phyloP scores from a whole-genome alignment of 2,329 filamentous ascomycete genomes.

The Aaosphaeria arxii region DNA sequence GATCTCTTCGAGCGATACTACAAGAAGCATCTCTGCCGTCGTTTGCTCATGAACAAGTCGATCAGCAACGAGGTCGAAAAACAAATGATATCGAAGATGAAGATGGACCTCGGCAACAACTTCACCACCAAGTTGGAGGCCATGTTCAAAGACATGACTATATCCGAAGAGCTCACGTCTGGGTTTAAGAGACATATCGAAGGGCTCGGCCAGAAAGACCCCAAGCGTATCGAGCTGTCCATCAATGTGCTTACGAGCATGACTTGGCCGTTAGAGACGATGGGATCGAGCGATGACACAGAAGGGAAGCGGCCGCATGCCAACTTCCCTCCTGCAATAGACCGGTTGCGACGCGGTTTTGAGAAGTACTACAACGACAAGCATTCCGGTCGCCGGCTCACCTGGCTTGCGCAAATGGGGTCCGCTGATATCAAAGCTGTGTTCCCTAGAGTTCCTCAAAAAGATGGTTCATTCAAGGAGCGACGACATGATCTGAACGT shows the following conservation, averaged over 20 bases:
- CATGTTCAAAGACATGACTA: conserved; percentile 96
- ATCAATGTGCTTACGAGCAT: conserved; percentile 89
- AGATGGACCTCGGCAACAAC: conserved; percentile 89
- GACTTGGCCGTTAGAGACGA: conserved; percentile 90
- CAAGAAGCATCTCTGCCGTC: conserved; percentile 90
- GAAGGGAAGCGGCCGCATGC: conserved; percentile 51
- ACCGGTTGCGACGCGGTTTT: conserved; percentile 76
- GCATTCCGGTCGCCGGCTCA: conserved; percentile 82
- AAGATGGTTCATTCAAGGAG: conserved; percentile 63
- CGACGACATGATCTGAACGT: conserved; percentile 87
- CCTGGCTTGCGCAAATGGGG: conserved; percentile 75
- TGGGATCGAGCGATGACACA: conserved; percentile 58
- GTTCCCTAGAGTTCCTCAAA: conserved; percentile 70
- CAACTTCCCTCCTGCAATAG: conserved; percentile 72
- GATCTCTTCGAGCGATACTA: conserved; percentile 97
- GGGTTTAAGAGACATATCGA: conserved; percentile 71
- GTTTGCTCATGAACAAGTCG: conserved; percentile 83
- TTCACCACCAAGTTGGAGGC: conserved; percentile 92
- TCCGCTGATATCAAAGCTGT: conserved; percentile 82
- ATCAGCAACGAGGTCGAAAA: conserved; percentile 91
- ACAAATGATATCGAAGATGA: conserved; percentile 95
- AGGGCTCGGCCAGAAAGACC: conserved; percentile 54
- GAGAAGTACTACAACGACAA: conserved; percentile 84
- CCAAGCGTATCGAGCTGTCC: conserved; percentile 70
- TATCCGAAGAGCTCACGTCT: conserved; percentile 77